Evolutionary conservation across 1,139 yeast genomes (phyloP).

Genomic region (Lodderomyces metapsilosis): DNA sequence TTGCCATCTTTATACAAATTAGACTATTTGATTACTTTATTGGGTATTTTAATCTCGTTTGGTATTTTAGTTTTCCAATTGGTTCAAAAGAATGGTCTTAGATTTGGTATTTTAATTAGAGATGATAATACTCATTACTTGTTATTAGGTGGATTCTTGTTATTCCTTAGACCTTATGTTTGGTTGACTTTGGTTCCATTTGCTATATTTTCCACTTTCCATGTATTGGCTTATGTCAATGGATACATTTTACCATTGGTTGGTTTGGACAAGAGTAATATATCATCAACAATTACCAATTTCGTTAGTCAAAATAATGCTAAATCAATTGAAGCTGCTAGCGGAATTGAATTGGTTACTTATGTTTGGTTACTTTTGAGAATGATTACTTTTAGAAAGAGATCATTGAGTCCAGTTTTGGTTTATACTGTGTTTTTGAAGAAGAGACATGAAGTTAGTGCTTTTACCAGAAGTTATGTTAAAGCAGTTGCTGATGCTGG

Average conservation of each 20-base stretch:
- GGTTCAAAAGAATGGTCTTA: constrained; percentile 39
- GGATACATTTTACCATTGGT: constrained; percentile 67
- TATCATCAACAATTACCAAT: constrained; percentile 42
- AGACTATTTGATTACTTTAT: constrained; percentile 49
- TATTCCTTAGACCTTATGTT: constrained; percentile 44
- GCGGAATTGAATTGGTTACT: constrained; percentile 64
- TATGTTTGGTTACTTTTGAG: constrained; percentile 49
- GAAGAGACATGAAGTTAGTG: constrained; percentile 73
- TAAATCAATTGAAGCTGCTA: constrained; percentile 67
- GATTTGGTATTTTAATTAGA: constrained; percentile 18
- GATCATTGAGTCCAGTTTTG: constrained; percentile 60
- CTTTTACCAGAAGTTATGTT: constrained; percentile 69
- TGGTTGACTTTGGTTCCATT: constrained; percentile 45
- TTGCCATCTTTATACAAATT: constrained; percentile 24
- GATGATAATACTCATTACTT: constrained; percentile 56
- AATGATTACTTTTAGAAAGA: constrained; percentile 60
- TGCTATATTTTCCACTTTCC: constrained; percentile 58
- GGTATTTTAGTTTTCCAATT: constrained; percentile 71
- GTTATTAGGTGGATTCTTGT: constrained; percentile 40
- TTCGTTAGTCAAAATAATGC: constrained; percentile 68
- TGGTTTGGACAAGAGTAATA: constrained; percentile 42
- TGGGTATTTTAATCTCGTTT: constrained; percentile 72
- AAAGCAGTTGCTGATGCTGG: constrained; percentile 69
- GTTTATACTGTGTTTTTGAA: constrained; percentile 69
- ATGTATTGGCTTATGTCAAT: constrained; percentile 56